Base-by-base conservation (phyloP, 495 filamentous ascomycete species). In the Aspergillus cristatus region DNA sequence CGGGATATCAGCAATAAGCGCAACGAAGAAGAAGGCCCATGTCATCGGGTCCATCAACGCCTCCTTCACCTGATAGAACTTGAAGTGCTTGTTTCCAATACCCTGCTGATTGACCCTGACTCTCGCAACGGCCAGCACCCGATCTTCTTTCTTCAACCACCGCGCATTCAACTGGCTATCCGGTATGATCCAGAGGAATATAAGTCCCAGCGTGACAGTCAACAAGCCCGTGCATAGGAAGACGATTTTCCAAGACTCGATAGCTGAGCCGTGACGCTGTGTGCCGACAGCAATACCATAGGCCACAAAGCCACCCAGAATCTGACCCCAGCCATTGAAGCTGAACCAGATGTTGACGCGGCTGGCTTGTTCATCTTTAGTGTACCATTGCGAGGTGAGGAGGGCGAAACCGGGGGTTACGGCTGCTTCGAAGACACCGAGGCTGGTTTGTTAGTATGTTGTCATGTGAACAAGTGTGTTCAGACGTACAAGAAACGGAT, bases 151-250 rank as follows among this genome's bases (percentile, higher is more conserved):
- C 12, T 62, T 79, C 13, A 86, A 55, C 68, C 78, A 84, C 20
- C 75, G 70, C 10, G 77, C 76, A 46, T 82, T 81, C 38, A 81
- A 55, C 43, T 84, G 81, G 43, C 68, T 82, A 47, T 86, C 81
- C 0, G 81, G 82, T 35, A 86, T 63, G 17, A 79, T 51, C 54
- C 68, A 79, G 12, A 80, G 58, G 48, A 85, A 81, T 3, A 77
- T 28, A 10, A 74, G 32, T 16, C 79, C 77, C 37, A 81, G 62
- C 1, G 55, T 47, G 1, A 72, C 50, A 5, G 81, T 85, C 28
- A 82, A 55, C 0, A 80, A 59, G 1, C 81, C 81, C 1, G 74
- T 78, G 15, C 79, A 65, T 1, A 85, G 68, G 55, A 84, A 85
- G 3, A 82, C 58, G 28, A 83, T 75, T 57, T 81, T 79, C 79